A percentile compares a stretch with the other conserved stretches of the same genome.
These are phyloP conservation scores for Gracilaria caudata DNA, from an alignment of 23 red algal species.

Conservation along the genomic window DNA sequence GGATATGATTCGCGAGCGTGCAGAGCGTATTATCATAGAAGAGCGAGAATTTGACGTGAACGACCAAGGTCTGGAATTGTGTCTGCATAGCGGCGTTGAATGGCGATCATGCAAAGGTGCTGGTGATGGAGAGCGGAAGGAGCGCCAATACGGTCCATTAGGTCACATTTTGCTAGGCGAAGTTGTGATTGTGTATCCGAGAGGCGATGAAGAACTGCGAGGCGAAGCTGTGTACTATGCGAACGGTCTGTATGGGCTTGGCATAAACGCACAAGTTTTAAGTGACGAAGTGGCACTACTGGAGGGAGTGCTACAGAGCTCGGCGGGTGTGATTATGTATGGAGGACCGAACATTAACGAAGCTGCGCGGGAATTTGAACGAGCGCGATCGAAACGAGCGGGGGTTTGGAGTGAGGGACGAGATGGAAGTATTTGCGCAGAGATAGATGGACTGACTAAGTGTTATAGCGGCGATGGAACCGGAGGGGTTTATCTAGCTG, in stretches of 20 bases:
- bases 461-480: slow-evolving; percentile 31
- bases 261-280: slow-evolving; percentile 35
- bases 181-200: slow-evolving; percentile 42
- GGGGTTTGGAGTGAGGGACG: slow-evolving; percentile 11
- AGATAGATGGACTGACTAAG: not conserved
- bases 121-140: not conserved
- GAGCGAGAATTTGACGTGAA: not conserved
- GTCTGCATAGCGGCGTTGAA: not conserved
- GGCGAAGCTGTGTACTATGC: not conserved
- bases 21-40: slow-evolving; percentile 19
- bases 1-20: slow-evolving; percentile 28
- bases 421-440: not conserved
- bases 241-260: slow-evolving; percentile 41
- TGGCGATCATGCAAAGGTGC: not conserved
- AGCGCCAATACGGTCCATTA: not conserved
- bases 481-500: slow-evolving; percentile 35
- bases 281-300: not conserved
- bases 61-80: not conserved
- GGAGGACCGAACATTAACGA: slow-evolving; percentile 37
- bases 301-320: not conserved
- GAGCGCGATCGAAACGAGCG: not conserved
- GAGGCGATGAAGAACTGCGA: slow-evolving; percentile 2
- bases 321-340: slow-evolving; percentile 19
- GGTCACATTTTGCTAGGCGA: not conserved
- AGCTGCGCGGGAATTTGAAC: slow-evolving; percentile 9